Percentiles rank a stretch among this genome's conserved stretches.
Conservation (phyloP, 257 asterid genomes). For the Lavandula angustifolia region DNA sequence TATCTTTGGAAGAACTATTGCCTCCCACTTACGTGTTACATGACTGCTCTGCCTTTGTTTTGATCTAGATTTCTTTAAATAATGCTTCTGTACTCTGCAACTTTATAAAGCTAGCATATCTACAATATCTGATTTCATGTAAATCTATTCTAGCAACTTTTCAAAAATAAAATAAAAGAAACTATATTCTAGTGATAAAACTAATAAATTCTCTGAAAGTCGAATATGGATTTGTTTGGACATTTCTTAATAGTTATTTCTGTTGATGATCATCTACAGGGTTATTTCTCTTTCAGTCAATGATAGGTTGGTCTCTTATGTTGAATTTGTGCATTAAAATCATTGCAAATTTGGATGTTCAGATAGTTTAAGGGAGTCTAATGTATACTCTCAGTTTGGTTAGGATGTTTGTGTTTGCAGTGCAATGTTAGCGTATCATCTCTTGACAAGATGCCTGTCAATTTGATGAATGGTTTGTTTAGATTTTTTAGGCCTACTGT, state of each 20-base stretch:
- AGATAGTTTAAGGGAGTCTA: conserved; percentile 1
- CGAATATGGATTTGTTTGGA: not conserved
- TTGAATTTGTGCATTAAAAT: conserved; percentile 4
- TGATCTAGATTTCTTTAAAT: conserved; percentile 4
- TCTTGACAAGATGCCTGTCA: not conserved
- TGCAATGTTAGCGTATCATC: no score
- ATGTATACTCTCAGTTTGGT: not conserved
- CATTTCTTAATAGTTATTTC: no score
- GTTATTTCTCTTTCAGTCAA: conserved; percentile 5
- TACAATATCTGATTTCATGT: not conserved
- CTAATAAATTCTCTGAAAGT: not conserved
- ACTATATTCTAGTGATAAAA: not conserved
- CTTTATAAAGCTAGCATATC: not conserved
- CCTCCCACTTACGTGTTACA: not conserved
- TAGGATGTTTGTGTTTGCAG: not conserved
- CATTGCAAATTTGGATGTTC: conserved; percentile 1
- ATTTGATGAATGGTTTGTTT: not conserved
- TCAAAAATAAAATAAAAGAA: not conserved
- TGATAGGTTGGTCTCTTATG: not conserved
- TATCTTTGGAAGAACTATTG: not conserved
- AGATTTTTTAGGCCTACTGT: no score
- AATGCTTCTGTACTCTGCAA: conserved; percentile 1
- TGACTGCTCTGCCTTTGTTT: not conserved
- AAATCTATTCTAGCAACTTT: not conserved
- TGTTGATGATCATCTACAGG: no score